phyloP scores from a whole-genome alignment of 2,329 filamentous ascomycete genomes.

The Helminthosporium solani region DNA sequence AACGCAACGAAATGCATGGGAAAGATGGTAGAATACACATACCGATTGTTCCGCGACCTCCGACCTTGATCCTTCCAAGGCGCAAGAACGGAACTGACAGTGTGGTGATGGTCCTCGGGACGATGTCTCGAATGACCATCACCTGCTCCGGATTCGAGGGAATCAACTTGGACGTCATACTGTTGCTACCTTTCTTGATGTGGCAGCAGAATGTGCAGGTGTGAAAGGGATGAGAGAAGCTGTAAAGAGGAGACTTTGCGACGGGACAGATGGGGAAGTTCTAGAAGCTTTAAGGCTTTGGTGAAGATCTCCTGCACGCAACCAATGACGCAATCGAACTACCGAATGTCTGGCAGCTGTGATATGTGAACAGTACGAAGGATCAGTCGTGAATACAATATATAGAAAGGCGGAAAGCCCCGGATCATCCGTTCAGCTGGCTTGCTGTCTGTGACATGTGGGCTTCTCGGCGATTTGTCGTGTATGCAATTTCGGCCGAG shows the following conservation, averaged over 20 bases:
- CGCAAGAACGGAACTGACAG: slow-evolving; percentile 82
- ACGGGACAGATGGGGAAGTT: background rate
- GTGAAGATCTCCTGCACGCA: too few species aligned
- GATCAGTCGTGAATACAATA: background rate
- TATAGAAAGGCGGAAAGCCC: slow-evolving; percentile 5
- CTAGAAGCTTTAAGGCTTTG: background rate
- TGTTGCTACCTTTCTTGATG: slow-evolving; percentile 5
- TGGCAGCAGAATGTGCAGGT: background rate
- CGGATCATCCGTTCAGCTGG: background rate
- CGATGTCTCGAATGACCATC: slow-evolving; percentile 87
- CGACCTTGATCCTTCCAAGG: slow-evolving; percentile 76
- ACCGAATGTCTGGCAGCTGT: too few species aligned
- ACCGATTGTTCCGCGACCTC: slow-evolving; percentile 85
- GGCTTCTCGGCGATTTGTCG: slow-evolving; percentile 1
- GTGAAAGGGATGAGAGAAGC: background rate
- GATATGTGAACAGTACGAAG: background rate
- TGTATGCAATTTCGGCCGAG: too few species aligned
- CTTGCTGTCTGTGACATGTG: too few species aligned
- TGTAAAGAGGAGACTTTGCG: too few species aligned
- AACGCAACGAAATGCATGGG: too few species aligned
- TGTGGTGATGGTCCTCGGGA: slow-evolving; percentile 69
- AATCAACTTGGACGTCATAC: slow-evolving; percentile 45
- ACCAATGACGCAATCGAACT: slow-evolving; percentile 5
- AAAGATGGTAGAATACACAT: slow-evolving; percentile 33
- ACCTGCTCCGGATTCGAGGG: slow-evolving; percentile 71